Conservation (phyloP, 352 stramenopile genomes). For the Albugo candida region DNA sequence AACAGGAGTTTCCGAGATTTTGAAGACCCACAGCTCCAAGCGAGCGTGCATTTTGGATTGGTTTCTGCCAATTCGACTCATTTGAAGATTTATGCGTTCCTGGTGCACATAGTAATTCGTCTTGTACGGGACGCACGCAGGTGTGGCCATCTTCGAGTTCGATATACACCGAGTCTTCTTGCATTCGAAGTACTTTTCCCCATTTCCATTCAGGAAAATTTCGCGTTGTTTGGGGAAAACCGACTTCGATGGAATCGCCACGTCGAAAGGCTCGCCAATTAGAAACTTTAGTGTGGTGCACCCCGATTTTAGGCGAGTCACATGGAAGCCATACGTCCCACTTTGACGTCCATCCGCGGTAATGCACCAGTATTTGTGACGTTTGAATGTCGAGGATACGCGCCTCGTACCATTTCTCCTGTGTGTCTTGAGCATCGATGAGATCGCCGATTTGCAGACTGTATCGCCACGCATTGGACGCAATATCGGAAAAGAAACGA, state of each 20-base stretch:
- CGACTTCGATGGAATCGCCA: slow-evolving; percentile 29
- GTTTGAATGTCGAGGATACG: slow-evolving; percentile 19
- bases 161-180: slow-evolving; percentile 12
- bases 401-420: slow-evolving; percentile 69
- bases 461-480: slow-evolving; percentile 37
- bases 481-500: slow-evolving; percentile 43
- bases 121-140: slow-evolving; percentile 18
- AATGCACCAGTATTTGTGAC: slow-evolving; percentile 81
- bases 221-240: slow-evolving; percentile 13
- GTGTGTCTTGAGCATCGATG: slow-evolving; percentile 52
- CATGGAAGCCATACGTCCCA: slow-evolving; percentile 94
- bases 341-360: slow-evolving; percentile 90
- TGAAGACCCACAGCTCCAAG: slow-evolving; percentile 51
- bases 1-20: slow-evolving; percentile 70
- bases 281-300: slow-evolving; percentile 70
- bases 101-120: slow-evolving; percentile 35
- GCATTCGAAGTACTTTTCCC: slow-evolving; percentile 14
- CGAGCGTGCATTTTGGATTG: slow-evolving; percentile 15
- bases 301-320: slow-evolving; percentile 74
- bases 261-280: slow-evolving; percentile 56
- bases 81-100: slow-evolving; percentile 40
- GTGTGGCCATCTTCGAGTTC: slow-evolving; percentile 25
- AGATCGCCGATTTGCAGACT: slow-evolving; percentile 28
- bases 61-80: slow-evolving; percentile 8
- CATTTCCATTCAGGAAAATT: slow-evolving; percentile 43